Conservation (phyloP, 768 basidiomycete genomes). For the Clitopilus passeckerianus region DNA sequence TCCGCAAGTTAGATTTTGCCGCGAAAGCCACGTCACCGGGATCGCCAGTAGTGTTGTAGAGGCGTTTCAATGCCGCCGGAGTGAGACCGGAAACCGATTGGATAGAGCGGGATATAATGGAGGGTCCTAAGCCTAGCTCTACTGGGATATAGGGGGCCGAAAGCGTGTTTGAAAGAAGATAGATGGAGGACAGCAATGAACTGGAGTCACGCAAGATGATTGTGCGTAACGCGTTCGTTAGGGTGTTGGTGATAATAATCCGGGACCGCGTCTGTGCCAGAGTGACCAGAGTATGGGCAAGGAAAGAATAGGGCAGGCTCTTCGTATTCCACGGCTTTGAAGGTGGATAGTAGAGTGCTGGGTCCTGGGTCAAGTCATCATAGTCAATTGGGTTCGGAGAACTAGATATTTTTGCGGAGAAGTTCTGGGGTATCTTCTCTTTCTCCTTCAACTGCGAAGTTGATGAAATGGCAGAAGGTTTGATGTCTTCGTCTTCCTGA, state of each 20-base stretch:
- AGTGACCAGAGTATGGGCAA: slow-evolving; percentile 57
- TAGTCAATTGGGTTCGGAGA: slow-evolving; percentile 1
- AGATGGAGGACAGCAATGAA: slow-evolving; percentile 72
- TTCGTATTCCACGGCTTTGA: slow-evolving; percentile 36
- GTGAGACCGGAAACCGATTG: slow-evolving; percentile 68
- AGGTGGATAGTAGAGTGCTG: slow-evolving; percentile 36
- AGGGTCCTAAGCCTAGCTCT: slow-evolving; percentile 67
- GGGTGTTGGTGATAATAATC: slow-evolving; percentile 57
- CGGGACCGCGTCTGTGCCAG: slow-evolving; percentile 69
- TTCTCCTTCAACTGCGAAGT: neutral
- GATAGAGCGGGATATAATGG: slow-evolving; percentile 65
- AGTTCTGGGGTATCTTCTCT: neutral
- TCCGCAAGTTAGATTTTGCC: slow-evolving; percentile 73
- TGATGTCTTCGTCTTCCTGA: neutral
- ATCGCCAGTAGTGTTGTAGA: slow-evolving; percentile 77
- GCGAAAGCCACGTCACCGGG: slow-evolving; percentile 85
- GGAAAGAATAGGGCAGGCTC: slow-evolving; percentile 64
- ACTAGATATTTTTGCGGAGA: neutral
- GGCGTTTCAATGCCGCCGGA: slow-evolving; percentile 46
- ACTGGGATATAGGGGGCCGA: slow-evolving; percentile 68
- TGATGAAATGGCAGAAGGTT: neutral
- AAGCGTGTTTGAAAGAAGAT: slow-evolving; percentile 79
- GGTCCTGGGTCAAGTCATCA: slow-evolving; percentile 41
- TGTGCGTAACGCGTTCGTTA: slow-evolving; percentile 72
- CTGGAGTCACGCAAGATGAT: slow-evolving; percentile 60